These are phyloP conservation scores for Komagataea norvegica DNA, from an alignment of 1,139 yeast species.

Conservation along the genomic window DNA sequence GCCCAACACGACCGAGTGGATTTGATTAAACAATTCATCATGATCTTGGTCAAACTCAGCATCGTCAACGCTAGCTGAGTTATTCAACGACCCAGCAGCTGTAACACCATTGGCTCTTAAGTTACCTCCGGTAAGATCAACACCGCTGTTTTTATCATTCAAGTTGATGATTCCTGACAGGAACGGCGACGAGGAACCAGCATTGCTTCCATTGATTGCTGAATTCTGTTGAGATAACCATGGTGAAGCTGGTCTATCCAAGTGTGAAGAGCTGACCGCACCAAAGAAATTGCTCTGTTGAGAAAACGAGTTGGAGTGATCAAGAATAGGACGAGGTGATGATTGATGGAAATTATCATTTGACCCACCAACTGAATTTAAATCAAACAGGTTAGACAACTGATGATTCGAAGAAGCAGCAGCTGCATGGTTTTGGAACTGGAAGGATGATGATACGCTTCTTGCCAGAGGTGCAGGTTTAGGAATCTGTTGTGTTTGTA, in stretches of 20 bases:
- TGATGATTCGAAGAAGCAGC: not conserved
- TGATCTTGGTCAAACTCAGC: conserved; percentile 6
- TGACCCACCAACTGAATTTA: too few relatives aligned
- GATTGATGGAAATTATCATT: conserved; percentile 7
- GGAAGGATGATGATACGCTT: conserved; percentile 7
- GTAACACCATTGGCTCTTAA: not conserved
- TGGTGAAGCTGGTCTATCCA: conserved; percentile 16
- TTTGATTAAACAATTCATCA: conserved; percentile 34
- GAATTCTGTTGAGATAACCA: conserved; percentile 17
- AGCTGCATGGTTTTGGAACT: not conserved
- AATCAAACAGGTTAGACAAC: not conserved
- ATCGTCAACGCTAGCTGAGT: too few relatives aligned
- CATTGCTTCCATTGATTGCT: not conserved
- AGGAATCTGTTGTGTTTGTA: conserved; percentile 1
- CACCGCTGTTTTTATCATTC: not conserved
- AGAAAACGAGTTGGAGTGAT: not conserved
- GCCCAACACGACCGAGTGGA: conserved; percentile 38
- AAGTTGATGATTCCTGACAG: conserved; percentile 4
- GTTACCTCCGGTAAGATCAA: not conserved
- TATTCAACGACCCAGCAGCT: not conserved
- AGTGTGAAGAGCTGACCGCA: conserved; percentile 15
- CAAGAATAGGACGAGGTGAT: conserved; percentile 15
- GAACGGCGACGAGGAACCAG: conserved; percentile 2
- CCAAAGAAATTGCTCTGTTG: conserved; percentile 12
- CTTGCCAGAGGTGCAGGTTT: not conserved